Base-by-base conservation (phyloP, 1,284 basidiomycete genomes). In the Rhizoctonia solani region DNA sequence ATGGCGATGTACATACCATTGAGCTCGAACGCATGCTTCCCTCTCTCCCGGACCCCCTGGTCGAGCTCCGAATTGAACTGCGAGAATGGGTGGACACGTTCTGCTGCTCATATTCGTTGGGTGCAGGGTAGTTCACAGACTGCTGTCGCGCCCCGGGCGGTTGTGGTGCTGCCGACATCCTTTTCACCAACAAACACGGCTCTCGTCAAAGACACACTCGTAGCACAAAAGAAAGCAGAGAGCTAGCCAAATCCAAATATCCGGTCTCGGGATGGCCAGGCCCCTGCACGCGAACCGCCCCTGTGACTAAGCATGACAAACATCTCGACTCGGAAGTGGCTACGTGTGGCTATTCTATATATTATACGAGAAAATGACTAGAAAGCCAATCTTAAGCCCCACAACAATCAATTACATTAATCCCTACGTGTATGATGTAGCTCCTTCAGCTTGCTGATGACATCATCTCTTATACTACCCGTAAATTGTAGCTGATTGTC, bases 61-160 rank as follows among this genome's bases (percentile, higher is more conserved):
- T 61, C 4, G 58, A 61, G 58, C 58, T 61, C 21, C 58, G 58
- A 16, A 46, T 49, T 3, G 58, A 61, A 16, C 25, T 61, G 19
- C 58, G 9, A n/a, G 13, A 9, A 16, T 41, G 23, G 55, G 32
- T 11, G 29, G 58, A n/a, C n/a, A n/a, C n/a, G 30, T 25, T 32
- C 23, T 19, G 29, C 16, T 61, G 58, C 6, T 61, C 58, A 21
- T 37, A 42, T 16, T 61, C 46, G 19, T 52, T 21, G 58, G 58
- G 58, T 61, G 58, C 30, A 61, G 58, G 58, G 58, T 61, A 61
- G 46, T 50, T 61, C 6, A 37, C 46, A 42, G 58, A 61, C 58
- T 32, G 58, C 25, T 61, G 58, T 29, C 58, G 58, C 16, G 25
- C 27, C 25, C 58, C 58, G 9, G 58, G 58, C 34, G 44, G 58